Evolutionary conservation across 2,329 filamentous ascomycete species (phyloP), one percentile per base, ranked within the genome.

Genomic region (Cladobotryum mycophilum): DNA sequence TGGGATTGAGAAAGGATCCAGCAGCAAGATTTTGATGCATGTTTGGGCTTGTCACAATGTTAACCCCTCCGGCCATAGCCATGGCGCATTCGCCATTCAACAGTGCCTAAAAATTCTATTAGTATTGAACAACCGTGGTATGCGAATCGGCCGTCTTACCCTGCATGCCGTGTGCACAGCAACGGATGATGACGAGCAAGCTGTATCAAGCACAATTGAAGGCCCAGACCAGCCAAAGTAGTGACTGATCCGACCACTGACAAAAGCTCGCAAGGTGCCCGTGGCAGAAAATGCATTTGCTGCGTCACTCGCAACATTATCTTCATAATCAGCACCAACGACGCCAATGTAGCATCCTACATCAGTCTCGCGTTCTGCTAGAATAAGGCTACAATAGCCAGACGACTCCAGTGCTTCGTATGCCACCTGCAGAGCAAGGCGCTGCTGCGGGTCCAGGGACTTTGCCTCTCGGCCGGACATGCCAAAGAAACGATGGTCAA

Each of bases 401-500:
- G 55, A 52, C 15, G 65, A 54, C 48, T 67, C 65, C 3, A 71
- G 52, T 0, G 67, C 66, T 44, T 76, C 67, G 54, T 74, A 76
- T 0, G 71, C 67, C 1, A 60, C 62, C 54, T 74, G 67, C 5
- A 73, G 61, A 4, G 67, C 46, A 3, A 67, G 51, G 6, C 70
- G 61, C 37, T 71, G 68, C 51, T 72, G 67, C 9, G 71, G 71
- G 52, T 74, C 71, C 56, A 67, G 69, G 5, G 65, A 56, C 12
- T 58, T 58, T 14, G 60, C 62, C 60, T 72, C 70, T 4, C 64
- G 62, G 5, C 66, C 56, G 13, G 56, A 64, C n/a, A 66, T 67
- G 30, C 64, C 63, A 61, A 75, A 75, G 61, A 74, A 75, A 2
- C 58, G 54, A 22, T 68, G 59, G 53, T 75, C 72, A 47, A 72